Conservation (phyloP, 2,329 filamentous ascomycete genomes). For the Xylaria digitata region DNA sequence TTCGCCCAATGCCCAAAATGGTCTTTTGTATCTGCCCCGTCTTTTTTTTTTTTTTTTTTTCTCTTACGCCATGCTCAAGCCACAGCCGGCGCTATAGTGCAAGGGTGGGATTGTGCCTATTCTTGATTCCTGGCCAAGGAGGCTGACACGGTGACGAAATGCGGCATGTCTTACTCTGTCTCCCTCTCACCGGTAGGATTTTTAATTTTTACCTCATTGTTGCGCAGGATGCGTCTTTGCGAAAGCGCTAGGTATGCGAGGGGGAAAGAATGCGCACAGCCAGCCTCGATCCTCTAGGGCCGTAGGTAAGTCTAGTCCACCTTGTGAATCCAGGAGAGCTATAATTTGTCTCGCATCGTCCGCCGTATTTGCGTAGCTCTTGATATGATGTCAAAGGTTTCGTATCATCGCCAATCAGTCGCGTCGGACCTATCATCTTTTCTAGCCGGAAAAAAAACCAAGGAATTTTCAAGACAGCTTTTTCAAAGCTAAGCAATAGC, state of each 20-base stretch:
- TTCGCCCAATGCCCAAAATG: neutral
- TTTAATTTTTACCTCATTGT: neutral
- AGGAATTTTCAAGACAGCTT: neutral
- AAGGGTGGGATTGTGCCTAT: neutral
- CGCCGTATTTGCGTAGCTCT: slow-evolving; percentile 4
- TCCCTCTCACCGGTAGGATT: neutral
- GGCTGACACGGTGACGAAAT: slow-evolving; percentile 19
- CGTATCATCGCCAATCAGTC: neutral
- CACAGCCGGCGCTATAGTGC: slow-evolving; percentile 8
- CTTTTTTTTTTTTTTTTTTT: neutral
- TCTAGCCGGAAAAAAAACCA: too few relatives aligned
- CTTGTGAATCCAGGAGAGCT: neutral
- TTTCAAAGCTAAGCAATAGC: too few relatives aligned
- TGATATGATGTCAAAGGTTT: neutral
- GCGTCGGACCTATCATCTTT: neutral
- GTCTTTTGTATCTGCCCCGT: slow-evolving; percentile 1
- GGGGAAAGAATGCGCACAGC: neutral
- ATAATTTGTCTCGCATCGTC: neutral
- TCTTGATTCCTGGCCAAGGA: neutral
- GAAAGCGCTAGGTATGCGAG: neutral
- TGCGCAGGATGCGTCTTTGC: neutral
- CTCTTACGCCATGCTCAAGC: slow-evolving; percentile 17
- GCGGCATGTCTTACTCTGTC: neutral
- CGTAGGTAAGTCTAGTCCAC: neutral
- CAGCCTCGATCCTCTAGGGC: neutral